phyloP scores from a whole-genome alignment of 805 yeast species.

The Sungouiozyma intestinalis region DNA sequence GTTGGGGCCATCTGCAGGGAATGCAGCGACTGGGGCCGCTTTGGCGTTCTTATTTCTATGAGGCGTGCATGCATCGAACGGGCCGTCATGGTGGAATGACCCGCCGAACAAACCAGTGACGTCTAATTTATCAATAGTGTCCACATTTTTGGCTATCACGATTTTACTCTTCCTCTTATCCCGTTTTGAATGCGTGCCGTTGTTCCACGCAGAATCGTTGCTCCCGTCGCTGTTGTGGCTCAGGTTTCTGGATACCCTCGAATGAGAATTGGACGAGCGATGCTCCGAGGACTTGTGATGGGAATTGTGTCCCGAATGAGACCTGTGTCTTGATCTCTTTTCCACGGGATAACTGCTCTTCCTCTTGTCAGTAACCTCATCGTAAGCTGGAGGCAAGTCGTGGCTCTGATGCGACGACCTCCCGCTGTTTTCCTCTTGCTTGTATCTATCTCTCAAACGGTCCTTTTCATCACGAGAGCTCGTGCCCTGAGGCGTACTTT shows the following conservation, averaged over 20 bases:
- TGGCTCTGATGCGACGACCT: background rate
- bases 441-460: constrained; percentile 24
- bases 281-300: constrained; percentile 1
- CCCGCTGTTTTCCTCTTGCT: constrained; percentile 12
- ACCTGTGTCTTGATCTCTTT: constrained; percentile 6
- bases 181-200: constrained; percentile 2
- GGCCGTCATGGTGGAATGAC: constrained; percentile 97
- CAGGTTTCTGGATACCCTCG: background rate
- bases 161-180: constrained; percentile 35
- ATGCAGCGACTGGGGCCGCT: constrained; percentile 89
- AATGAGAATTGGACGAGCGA: background rate
- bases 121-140: constrained; percentile 89
- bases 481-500: constrained; percentile 21
- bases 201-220: background rate
- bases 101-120: constrained; percentile 93
- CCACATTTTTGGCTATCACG: constrained; percentile 58
- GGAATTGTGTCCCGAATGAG: constrained; percentile 12
- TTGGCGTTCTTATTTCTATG: constrained; percentile 72
- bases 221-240: background rate
- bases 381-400: constrained; percentile 14
- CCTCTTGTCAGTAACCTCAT: constrained; percentile 30
- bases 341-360: constrained; percentile 9
- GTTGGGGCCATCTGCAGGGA: constrained; percentile 93
- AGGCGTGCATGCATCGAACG: constrained; percentile 97
- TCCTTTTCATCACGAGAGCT: constrained; percentile 26